A percentile compares a stretch with the other conserved stretches of the same genome.
Conservation (phyloP, 148 eudicot genomes). For the Mesembryanthemum crystallinum region DNA sequence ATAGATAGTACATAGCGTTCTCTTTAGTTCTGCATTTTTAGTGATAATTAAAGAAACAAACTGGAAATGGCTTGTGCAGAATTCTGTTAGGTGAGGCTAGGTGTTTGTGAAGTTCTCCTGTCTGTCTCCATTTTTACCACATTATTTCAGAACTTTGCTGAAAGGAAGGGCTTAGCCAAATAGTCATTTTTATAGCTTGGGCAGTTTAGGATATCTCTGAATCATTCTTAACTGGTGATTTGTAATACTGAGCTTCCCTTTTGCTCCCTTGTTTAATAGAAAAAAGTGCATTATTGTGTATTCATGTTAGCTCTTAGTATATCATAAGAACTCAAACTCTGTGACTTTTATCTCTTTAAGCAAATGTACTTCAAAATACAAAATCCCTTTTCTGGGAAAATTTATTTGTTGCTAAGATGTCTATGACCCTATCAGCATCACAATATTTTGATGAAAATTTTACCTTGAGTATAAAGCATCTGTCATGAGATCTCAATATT, state of each 20-base stretch:
- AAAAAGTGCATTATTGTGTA: background rate
- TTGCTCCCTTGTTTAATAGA: conserved; percentile 12
- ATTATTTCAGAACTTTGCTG: background rate
- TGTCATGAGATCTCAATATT: too few relatives aligned
- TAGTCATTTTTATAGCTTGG: conserved; percentile 4
- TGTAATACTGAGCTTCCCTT: conserved; percentile 10
- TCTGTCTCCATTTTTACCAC: background rate
- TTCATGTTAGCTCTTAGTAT: background rate
- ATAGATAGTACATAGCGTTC: conserved; percentile 35
- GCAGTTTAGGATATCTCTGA: background rate
- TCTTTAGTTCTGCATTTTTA: conserved; percentile 12
- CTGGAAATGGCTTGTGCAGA: conserved; percentile 11
- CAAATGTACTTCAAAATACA: background rate
- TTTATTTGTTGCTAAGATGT: too few relatives aligned
- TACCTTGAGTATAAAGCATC: too few relatives aligned
- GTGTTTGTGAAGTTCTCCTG: conserved; percentile 13
- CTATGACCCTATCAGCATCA: too few relatives aligned
- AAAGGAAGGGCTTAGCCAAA: conserved; percentile 4
- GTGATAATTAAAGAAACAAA: conserved; percentile 5
- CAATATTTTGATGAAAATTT: too few relatives aligned
- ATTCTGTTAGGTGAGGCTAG: conserved; percentile 11
- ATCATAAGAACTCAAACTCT: background rate
- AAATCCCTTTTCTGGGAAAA: too few relatives aligned
- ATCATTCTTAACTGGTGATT: conserved; percentile 14
- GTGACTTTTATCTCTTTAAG: too few relatives aligned